Evolutionary conservation across 2,329 filamentous ascomycete species (phyloP).

Genomic region (Xylariomycetidae sp.): DNA sequence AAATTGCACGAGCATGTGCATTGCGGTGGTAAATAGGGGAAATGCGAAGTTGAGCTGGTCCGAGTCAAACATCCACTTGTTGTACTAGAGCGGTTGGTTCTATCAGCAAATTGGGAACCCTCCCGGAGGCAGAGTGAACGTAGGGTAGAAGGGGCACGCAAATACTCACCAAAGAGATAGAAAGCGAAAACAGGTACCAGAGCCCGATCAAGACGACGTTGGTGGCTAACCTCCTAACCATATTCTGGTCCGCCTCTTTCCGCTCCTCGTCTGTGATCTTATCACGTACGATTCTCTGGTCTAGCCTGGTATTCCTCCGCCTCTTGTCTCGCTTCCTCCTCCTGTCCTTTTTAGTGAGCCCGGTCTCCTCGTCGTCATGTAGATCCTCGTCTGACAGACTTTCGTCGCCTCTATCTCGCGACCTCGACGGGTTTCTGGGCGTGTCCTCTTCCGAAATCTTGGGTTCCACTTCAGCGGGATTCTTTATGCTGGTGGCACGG

Average conservation of each 20-base stretch:
- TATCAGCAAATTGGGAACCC: slow-evolving; percentile 21
- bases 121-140: neutral
- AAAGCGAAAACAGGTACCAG: slow-evolving; percentile 90
- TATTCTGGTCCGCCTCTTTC: slow-evolving; percentile 68
- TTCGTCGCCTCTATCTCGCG: slow-evolving; percentile 37
- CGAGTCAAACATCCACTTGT: slow-evolving; percentile 99
- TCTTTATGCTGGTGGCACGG: slow-evolving; percentile 22
- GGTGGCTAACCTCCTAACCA: slow-evolving; percentile 63
- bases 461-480: slow-evolving; percentile 32
- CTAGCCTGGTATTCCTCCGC: slow-evolving; percentile 62
- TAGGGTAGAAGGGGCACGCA: neutral
- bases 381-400: slow-evolving; percentile 67
- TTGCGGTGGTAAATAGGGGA: slow-evolving; percentile 88
- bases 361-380: slow-evolving; percentile 85
- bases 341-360: slow-evolving; percentile 70
- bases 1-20: slow-evolving; percentile 97
- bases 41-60: slow-evolving; percentile 85
- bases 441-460: slow-evolving; percentile 43
- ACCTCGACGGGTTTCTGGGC: too few species aligned
- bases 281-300: slow-evolving; percentile 62
- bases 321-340: slow-evolving; percentile 63
- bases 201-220: slow-evolving; percentile 79
- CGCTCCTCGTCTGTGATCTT: slow-evolving; percentile 67
- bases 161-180: slow-evolving; percentile 76
- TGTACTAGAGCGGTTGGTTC: slow-evolving; percentile 60